phyloP scores from a whole-genome alignment of 202 grass and related monocot species.

The Setaria viridis region DNA sequence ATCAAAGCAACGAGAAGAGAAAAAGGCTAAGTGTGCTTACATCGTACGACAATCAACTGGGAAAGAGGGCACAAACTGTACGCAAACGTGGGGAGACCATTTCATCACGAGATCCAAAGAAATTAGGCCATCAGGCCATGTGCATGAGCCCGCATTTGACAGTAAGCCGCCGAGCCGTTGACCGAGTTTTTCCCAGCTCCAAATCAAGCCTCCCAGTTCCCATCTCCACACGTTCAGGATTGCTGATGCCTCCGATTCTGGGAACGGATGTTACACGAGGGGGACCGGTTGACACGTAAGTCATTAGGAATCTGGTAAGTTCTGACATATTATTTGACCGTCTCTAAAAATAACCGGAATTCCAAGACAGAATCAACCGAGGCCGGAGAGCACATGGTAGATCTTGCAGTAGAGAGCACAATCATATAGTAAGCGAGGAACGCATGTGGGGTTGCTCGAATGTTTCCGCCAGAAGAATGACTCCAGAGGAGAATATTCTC shows the following conservation, averaged over 20 bases:
- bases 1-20: not conserved
- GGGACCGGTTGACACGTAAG: not conserved
- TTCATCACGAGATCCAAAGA: constrained; percentile 36
- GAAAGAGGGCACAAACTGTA: constrained; percentile 18
- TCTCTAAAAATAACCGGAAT: not conserved
- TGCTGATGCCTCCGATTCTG: not conserved
- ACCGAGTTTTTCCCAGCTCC: not conserved
- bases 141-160: not conserved
- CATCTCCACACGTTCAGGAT: not conserved
- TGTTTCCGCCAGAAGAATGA: not conserved
- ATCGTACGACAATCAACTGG: constrained; percentile 7
- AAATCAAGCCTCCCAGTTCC: too few relatives aligned
- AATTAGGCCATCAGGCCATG: constrained; percentile 3
- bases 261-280: not conserved
- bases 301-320: not conserved
- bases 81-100: constrained; percentile 28
- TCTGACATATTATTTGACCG: constrained; percentile 14
- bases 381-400: constrained; percentile 22
- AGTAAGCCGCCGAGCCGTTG: constrained; percentile 6
- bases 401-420: not conserved
- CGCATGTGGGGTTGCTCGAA: constrained; percentile 39
- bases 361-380: not conserved
- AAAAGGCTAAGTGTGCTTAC: not conserved
- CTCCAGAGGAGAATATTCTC: constrained; percentile 15
- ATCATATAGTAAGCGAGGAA: constrained; percentile 18